phyloP scores from a whole-genome alignment of 352 stramenopile species.

The Pythium rhizo-oryzae region DNA sequence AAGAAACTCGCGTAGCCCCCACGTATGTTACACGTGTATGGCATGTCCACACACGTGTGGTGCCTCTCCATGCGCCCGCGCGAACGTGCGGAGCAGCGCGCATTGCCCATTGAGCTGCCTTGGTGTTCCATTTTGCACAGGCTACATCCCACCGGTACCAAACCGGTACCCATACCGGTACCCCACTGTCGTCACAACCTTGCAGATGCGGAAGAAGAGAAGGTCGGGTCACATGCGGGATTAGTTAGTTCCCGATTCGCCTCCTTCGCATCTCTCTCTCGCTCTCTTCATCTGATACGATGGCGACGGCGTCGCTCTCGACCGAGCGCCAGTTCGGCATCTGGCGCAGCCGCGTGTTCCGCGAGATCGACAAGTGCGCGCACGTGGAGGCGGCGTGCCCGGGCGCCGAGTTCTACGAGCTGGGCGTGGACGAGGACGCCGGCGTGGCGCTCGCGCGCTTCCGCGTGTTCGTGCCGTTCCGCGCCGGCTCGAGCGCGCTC shows the following conservation, averaged over 20 bases:
- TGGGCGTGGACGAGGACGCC: slow-evolving; percentile 46
- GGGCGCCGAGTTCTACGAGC: slow-evolving; percentile 51
- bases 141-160: background rate
- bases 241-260: too few relatives aligned
- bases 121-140: background rate
- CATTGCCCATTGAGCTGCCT: too few relatives aligned
- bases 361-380: slow-evolving; percentile 75
- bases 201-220: background rate
- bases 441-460: slow-evolving; percentile 62
- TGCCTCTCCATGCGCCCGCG: too few relatives aligned
- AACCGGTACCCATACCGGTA: background rate
- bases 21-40: too few relatives aligned
- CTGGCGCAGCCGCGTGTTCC: slow-evolving; percentile 71
- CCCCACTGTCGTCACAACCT: background rate
- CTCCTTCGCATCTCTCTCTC: background rate
- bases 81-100: too few relatives aligned
- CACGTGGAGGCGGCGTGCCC: slow-evolving; percentile 29
- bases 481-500: slow-evolving; percentile 69
- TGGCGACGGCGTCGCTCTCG: slow-evolving; percentile 5
- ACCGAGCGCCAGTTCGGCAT: slow-evolving; percentile 61
- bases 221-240: too few relatives aligned
- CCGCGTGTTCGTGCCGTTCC: slow-evolving; percentile 78
- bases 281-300: background rate
- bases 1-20: too few relatives aligned
- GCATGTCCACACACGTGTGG: too few relatives aligned